Evolutionary conservation across 1,284 basidiomycete species (phyloP), one percentile per base, ranked within the genome.

Genomic region (Moesziomyces sp.): DNA sequence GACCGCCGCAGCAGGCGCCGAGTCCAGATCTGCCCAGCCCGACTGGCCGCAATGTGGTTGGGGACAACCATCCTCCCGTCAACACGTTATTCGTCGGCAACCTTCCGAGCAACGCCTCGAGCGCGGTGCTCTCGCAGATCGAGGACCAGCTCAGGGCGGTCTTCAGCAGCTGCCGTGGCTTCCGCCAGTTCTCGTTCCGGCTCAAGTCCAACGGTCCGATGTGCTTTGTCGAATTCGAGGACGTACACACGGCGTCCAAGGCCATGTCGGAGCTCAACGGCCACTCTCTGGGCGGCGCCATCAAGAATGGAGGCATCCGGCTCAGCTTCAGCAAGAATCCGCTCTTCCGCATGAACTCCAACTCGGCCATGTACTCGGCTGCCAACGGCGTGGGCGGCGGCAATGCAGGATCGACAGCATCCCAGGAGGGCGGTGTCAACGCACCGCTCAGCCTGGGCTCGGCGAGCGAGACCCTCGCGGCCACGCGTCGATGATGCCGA

Each of bases 161-260:
- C 48, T 98, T 99, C 84, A 87, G 88, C 44, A 87, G 88, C 40
- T 90, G 90, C 45, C 88, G 89, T 1, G 95, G 95, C 5, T 99
- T 91, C 86, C 91, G 93, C 60, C 92, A 95, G 79, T 88, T 99
- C 76, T 94, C 91, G 78, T 98, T 94, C 87, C 88, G 94, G 62
- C 93, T 96, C 83, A 99, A 99, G 87, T 92, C 89, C 82, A 95
- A 94, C 76, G 93, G 94, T 1, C 94, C 94, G 5, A 97, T 97
- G 95, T 97, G 94, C 85, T 97, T 97, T 62, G 76, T 84, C 46
- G 84, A 96, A 91, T 98, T 97, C 77, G 93, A 96, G 71, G 93
- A 94, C 83, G 93, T 97, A 23, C 85, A 88, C 11, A 90, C 88
- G 78, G 96, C 95, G 3, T 90, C 92, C 5, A 90, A 89, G 83